Base-by-base conservation (phyloP, 2,329 filamentous ascomycete species). In the Xylariaceae sp. region DNA sequence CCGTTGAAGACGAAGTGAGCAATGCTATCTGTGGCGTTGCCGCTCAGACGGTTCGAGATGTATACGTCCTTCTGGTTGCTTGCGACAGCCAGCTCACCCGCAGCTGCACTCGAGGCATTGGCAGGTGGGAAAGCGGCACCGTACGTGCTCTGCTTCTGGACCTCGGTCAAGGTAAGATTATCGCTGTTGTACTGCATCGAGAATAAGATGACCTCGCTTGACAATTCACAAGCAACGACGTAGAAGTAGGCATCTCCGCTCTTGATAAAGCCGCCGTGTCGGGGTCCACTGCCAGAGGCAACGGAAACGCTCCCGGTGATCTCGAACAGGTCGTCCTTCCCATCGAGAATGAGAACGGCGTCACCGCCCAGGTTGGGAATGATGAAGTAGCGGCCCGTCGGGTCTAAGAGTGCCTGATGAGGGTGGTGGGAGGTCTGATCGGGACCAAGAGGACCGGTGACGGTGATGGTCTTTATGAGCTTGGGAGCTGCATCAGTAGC, bases 361-460 rank as follows among this genome's bases (percentile, higher is more conserved):
- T 77, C 71, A 24, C 65, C 68, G 45, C 72, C 74, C 9, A 77
- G 66, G 49, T 77, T 70, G 44, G 67, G 68, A 40, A 73, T 62
- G 41, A 67, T 61, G 50, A 74, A 73, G 61, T 63, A 78, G 36
- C 66, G 65, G 19, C 73, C 73, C 3, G 65, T 66, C 7, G 71
- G 71, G 47, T 77, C 72, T 9, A 71, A 61, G 18, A 72, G 56
- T 9, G 66, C 61, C 59, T 76, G 69, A 54, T 78, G 74, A 19
- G 73, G 68, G 40, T 69, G 62, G 44, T 62, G 55, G 7, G 36
- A 43, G 2, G 37, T 45, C 44, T 64, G 61, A 3, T 31, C 44
- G 8, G 53, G 53, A 19, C 63, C 62, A 4, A 66, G 56, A 8
- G 58, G 41, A 19, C 61, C 64, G 9, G 51, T 51, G 3, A 69